Base-by-base conservation (phyloP, 1,284 basidiomycete genomes). In the Megacollybia platyphylla region DNA sequence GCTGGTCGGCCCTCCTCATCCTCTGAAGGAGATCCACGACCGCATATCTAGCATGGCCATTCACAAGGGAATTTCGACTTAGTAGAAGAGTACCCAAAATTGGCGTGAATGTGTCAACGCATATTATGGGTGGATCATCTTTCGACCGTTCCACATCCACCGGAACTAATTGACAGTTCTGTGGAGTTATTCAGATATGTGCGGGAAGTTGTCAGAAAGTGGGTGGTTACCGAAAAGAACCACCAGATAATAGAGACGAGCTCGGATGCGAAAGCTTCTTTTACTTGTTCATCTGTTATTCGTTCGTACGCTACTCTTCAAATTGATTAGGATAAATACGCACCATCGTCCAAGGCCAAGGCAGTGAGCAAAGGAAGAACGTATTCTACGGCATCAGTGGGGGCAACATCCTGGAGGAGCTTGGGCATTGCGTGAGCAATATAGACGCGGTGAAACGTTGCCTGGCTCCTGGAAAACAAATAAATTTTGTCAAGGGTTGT, bases 401-500 rank as follows among this genome's bases (percentile, higher is more conserved):
- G 83, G 24, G 84, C 74, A 41, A 93, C 82, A 40, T 82, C 76
- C 42, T 76, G 68, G 10, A 90, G 71, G 55, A 84, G 78, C 3
- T 76, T 70, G 13, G 84, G 83, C 24, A 94, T 70, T 10, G 83
- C 76, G 50, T 83, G 80, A 1, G 83, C 77, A 51, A 97, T 93
- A 59, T 87, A 91, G 28, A 90, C 76, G 30, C 78, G 73, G 52
- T 96, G 92, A 56, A 89, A 89, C 10, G 79, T 66, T 44, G 85
- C 80, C 50, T 83, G 82, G 60, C 89, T 93, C 53, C 86, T 78
- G 47, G 87, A 87, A 54, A 91, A 91, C 24, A 97, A 72, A 63
- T 96, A 97, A 51, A 97, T 96, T 54, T 87, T 85, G 64, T 98
- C 93, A 27, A 96, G 76, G 13, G 85, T 74, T 56, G 67, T 87